Evolutionary conservation across 2,329 filamentous ascomycete species (phyloP), one percentile per base, ranked within the genome.

Genomic region (Alternaria sp.): DNA sequence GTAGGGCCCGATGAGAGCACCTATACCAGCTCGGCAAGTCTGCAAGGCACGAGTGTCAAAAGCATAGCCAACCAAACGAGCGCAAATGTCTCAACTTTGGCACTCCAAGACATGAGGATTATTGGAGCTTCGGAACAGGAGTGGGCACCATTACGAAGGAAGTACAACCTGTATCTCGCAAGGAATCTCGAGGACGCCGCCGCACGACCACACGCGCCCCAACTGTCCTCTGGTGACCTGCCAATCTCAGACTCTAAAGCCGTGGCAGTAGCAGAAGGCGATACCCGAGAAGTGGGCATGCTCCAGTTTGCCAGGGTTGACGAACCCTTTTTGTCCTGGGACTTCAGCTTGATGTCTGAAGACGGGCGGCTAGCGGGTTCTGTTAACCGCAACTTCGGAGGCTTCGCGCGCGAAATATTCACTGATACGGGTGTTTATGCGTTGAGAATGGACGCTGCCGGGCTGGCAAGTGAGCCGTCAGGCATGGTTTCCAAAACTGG

Each of bases 401-500:
- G 88, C 3, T 89, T 89, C 72, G 88, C 86, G 3, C 82, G 88
- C 12, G 88, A 90, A 67, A 81, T 90, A 18, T 90, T 90, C 74
- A 90, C 88, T 1, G 88, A 90, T 66, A 90, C 87, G 0, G 88
- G 88, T 46, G 86, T 89, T 1, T 90, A 90, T 71, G 87, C 86
- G 8, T 76, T 90, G 15, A 82, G 88, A 12, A 90, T 90, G 88
- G 88, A 90, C 71, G 84, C 87, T 20, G 88, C 87, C 14, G 81
- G 76, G 1, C 60, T 83, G 11, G 76, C 79, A 15, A 71, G 75
- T 23, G 80, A 83, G 62, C 77, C 78, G 3, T 58, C 71, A 14
- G 77, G 84, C 57, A 64, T 73, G n/a, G 80, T 78, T 57, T 81
- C 80, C 15, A 79, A 81, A 62, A 80, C 75, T 18, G 78, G 74